These are phyloP conservation scores for Talaromyces borbonicus DNA, from an alignment of 495 filamentous ascomycete genomes.

Conservation along the genomic window DNA sequence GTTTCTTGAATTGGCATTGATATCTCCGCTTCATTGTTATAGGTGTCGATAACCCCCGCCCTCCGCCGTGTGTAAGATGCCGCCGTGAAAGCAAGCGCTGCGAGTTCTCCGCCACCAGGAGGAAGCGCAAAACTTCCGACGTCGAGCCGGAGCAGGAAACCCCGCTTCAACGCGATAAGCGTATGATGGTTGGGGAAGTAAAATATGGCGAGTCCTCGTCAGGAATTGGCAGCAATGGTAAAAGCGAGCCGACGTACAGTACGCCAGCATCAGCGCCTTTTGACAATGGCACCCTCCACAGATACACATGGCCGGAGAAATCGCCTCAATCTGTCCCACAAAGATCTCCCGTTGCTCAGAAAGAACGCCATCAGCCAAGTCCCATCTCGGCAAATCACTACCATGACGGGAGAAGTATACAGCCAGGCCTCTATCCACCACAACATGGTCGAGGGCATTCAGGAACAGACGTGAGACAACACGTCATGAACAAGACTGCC, in stretches of 20 bases:
- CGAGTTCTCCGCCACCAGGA: slow-evolving; percentile 89
- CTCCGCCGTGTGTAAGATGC: slow-evolving; percentile 90
- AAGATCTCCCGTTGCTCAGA: neutral
- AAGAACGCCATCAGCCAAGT: slow-evolving; percentile 16
- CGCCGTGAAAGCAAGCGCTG: slow-evolving; percentile 89
- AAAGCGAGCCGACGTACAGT: slow-evolving; percentile 17
- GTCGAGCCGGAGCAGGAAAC: slow-evolving; percentile 43
- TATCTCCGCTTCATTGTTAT: neutral
- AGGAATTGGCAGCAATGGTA: slow-evolving; percentile 12
- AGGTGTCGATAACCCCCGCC: slow-evolving; percentile 82
- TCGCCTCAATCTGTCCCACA: slow-evolving; percentile 9
- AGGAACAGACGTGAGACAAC: slow-evolving; percentile 28
- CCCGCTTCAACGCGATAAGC: slow-evolving; percentile 42
- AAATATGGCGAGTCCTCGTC: slow-evolving; percentile 20
- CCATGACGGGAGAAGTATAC: slow-evolving; percentile 21
- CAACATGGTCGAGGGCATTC: slow-evolving; percentile 19
- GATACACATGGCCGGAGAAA: slow-evolving; percentile 26
- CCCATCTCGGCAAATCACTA: slow-evolving; percentile 19
- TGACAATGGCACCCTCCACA: slow-evolving; percentile 17
- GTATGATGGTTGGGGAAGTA: slow-evolving; percentile 37
- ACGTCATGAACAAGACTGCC: slow-evolving; percentile 45
- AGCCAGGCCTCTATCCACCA: slow-evolving; percentile 19
- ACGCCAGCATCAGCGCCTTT: slow-evolving; percentile 17
- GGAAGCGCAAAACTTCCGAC: slow-evolving; percentile 75
- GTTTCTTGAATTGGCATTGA: no score